phyloP scores from a whole-genome alignment of 2,329 filamentous ascomycete genomes.

The Dendrostoma leiphaemia region DNA sequence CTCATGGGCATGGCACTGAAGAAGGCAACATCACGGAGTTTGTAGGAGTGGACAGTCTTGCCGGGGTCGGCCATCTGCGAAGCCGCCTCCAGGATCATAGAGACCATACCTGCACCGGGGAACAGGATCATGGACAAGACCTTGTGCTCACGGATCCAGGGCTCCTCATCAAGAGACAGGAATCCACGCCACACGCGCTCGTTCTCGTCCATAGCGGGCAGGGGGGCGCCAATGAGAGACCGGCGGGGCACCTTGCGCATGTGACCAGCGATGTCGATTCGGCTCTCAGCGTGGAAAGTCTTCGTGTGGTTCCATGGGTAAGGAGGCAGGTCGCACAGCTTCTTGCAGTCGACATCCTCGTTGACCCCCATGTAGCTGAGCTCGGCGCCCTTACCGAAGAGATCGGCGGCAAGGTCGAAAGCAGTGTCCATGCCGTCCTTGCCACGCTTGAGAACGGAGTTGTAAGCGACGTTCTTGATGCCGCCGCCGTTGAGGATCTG shows the following conservation, averaged over 20 bases:
- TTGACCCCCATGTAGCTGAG: slow-evolving; percentile 27
- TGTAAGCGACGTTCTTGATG: slow-evolving; percentile 30
- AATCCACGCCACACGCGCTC: slow-evolving; percentile 16
- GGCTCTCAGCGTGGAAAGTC: slow-evolving; percentile 17
- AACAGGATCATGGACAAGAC: slow-evolving; percentile 15
- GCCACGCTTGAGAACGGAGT: slow-evolving; percentile 44
- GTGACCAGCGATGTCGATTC: slow-evolving; percentile 33
- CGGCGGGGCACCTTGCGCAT: slow-evolving; percentile 26
- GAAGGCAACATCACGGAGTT: slow-evolving; percentile 14
- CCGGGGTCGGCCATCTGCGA: slow-evolving; percentile 19
- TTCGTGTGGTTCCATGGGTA: slow-evolving; percentile 48
- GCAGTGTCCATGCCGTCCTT: slow-evolving; percentile 20
- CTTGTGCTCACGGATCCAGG: slow-evolving; percentile 18
- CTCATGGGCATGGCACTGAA: slow-evolving; percentile 13
- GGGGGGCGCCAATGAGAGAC: slow-evolving; percentile 13
- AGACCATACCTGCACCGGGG: slow-evolving; percentile 17
- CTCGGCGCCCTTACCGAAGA: slow-evolving; percentile 9
- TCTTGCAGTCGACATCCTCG: slow-evolving; percentile 27
- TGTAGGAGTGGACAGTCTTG: slow-evolving; percentile 17
- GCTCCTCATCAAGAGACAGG: slow-evolving; percentile 16
- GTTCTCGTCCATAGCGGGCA: slow-evolving; percentile 15
- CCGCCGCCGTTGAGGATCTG: slow-evolving; percentile 26
- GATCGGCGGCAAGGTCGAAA: slow-evolving; percentile 10
- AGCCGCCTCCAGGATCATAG: slow-evolving; percentile 13
- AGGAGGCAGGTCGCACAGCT: slow-evolving; percentile 34